Base-by-base conservation (phyloP, 2,329 filamentous ascomycete genomes). In the Xylariaceae sp. region DNA sequence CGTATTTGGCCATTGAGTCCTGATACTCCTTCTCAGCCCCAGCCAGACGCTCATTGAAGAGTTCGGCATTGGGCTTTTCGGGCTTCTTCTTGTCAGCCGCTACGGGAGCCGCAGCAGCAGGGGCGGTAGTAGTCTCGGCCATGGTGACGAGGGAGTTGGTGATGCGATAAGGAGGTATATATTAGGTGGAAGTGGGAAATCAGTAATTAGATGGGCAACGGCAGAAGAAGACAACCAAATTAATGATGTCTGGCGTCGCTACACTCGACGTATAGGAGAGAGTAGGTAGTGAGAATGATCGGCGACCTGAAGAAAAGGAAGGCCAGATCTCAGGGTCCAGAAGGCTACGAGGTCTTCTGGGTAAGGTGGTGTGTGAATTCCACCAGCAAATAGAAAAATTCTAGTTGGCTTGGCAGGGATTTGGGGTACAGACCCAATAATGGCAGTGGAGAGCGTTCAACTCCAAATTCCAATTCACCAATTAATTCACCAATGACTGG, bases 21-120 rank as follows among this genome's bases (percentile, higher is more conserved):
- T 88, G 81, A 76, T 96, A 88, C 62, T 89, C 91, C 79, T 96
- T 96, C 76, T 97, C 91, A 21, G 89, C 88, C 76, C 88, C 84
- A 44, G 84, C 86, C 57, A 96, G 81, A 60, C 83, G 82, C 71
- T 86, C 82, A 77, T 96, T 92, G 81, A 87, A 99, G 64, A 81
- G 78, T 62, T 87, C 88, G 77, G 94, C 89, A 73, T 97, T 90
- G 40, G 94, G 94, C 81, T 89, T 91, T 75, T 89, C 83, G 48
- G 92, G 92, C 77, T 86, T 91, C 68, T 77, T 70, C 59, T 75
- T 73, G 54, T 67, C 66, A 18, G 73, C 74, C 64, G 72, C 74
- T 58, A 76, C 72, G 56, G 78, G 71, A 50, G 80, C 71, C 41
- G 78, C 70, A 57, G 77, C 73, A 67, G 77, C 73, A 57, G 77